Evolutionary conservation across 768 basidiomycete species (phyloP), one percentile per base, ranked within the genome.

Genomic region (Collybia mongolica): DNA sequence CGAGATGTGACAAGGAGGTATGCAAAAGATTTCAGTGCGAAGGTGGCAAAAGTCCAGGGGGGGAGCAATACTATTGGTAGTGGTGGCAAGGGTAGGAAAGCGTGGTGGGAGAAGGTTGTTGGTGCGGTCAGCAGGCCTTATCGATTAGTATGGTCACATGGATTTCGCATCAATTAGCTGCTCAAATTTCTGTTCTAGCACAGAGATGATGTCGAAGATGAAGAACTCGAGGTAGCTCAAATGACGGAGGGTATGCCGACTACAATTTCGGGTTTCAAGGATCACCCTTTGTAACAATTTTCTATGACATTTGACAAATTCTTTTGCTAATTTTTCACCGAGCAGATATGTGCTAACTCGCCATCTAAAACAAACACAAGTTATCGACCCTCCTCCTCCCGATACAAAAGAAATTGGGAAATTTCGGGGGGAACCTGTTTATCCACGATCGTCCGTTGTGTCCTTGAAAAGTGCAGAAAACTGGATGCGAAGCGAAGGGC

Each of bases 341-440:
- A 26, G 44, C 57, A 92, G 91, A 60, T 94, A 92, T 65, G 87
- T 88, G 15, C 82, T 98, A 24, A 75, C 80, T 54, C 85, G 93
- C 7, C 94, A 98, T 65, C 79, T 99, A 14, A 90, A 84, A 59
- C 86, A 89, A 52, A 90, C 88, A 49, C 88, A 99, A 66, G 84
- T 90, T 19, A 83, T 98, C 43, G 75, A 90, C 57, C 90, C 90
- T 14, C 80, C 81, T 39, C 76, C 78, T 20, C 77, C 78, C 18
- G 64, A 62, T 19, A 79, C 80, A 8, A 74, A 78, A n/a, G 88
- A 93, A 61, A 72, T 96, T 46, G 96, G 95, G 39, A 87, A 88
- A 58, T 98, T 98, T 73, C 84, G 88, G 48, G 96, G 94, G 47
- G 93, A 97, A 66, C 72, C 92, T 9, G 96, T 99, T 19, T 98